Conservation (phyloP, 2,329 filamentous ascomycete genomes). For the Botryotinia calthae region DNA sequence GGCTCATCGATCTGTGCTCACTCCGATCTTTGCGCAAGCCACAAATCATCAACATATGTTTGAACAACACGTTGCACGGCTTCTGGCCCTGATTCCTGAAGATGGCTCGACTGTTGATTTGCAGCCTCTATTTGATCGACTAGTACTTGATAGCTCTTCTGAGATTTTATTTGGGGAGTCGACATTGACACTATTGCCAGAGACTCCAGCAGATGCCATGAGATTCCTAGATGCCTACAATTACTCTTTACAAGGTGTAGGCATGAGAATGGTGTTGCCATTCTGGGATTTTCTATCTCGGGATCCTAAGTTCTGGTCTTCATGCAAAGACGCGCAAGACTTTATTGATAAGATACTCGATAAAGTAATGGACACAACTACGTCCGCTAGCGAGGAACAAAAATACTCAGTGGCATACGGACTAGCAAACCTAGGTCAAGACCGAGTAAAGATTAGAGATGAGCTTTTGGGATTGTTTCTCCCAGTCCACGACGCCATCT, state of each 20-base stretch:
- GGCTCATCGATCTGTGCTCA: conserved; percentile 6
- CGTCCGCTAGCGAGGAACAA: not conserved
- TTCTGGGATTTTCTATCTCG: conserved; percentile 9
- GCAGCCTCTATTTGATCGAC: conserved; percentile 19
- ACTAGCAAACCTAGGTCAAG: not conserved
- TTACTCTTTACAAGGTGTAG: not conserved
- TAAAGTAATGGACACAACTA: not conserved
- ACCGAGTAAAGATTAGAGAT: not conserved
- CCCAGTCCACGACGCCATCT: not conserved
- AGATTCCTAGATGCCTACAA: not conserved
- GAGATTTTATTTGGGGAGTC: conserved; percentile 64
- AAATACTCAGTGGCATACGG: not conserved
- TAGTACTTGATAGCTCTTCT: conserved; percentile 56
- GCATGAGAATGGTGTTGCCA: conserved; percentile 7
- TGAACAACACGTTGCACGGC: not conserved
- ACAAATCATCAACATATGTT: not conserved
- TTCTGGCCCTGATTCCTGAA: conserved; percentile 2
- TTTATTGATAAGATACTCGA: conserved; percentile 2
- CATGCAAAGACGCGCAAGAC: conserved; percentile 6
- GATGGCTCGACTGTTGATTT: conserved; percentile 19
- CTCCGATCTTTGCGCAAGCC: not conserved
- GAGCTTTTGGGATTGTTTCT: conserved; percentile 5
- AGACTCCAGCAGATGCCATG: not conserved
- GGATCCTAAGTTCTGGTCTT: conserved; percentile 4
- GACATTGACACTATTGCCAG: not conserved